A percentile compares a stretch with the other conserved stretches of the same genome.
These are phyloP conservation scores for Rhynchospora breviuscula DNA, from an alignment of 176 grass and related monocot genomes.

Conservation along the genomic window DNA sequence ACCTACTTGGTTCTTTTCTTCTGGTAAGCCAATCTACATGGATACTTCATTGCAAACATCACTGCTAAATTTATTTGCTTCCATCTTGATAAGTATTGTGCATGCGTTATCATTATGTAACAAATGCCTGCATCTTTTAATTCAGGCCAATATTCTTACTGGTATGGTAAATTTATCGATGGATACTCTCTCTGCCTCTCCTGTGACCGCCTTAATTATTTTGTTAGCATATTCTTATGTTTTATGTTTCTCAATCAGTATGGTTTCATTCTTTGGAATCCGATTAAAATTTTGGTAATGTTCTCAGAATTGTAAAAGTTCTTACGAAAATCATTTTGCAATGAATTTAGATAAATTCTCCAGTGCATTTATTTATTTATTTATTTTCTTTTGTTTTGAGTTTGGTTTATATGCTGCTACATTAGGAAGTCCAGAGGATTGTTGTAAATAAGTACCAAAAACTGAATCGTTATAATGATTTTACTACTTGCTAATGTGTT, in stretches of 20 bases:
- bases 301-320: neutral
- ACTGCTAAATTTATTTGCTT: neutral
- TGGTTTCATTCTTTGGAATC: constrained; percentile 49
- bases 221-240: constrained; percentile 54
- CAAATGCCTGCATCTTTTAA: constrained; percentile 23
- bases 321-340: neutral
- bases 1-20: constrained; percentile 84
- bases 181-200: constrained; percentile 57
- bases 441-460: neutral
- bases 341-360: neutral
- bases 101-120: neutral
- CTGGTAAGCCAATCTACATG: constrained; percentile 36
- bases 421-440: no score
- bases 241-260: constrained; percentile 43
- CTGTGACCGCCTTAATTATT: constrained; percentile 40
- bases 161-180: constrained; percentile 69
- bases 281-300: constrained; percentile 84
- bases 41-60: neutral
- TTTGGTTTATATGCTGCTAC: neutral
- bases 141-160: constrained; percentile 87
- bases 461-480: neutral
- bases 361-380: neutral
- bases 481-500: neutral
- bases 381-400: neutral
- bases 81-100: neutral